Conservation (phyloP, 2,329 filamentous ascomycete genomes). For the Penicillium sp. region DNA sequence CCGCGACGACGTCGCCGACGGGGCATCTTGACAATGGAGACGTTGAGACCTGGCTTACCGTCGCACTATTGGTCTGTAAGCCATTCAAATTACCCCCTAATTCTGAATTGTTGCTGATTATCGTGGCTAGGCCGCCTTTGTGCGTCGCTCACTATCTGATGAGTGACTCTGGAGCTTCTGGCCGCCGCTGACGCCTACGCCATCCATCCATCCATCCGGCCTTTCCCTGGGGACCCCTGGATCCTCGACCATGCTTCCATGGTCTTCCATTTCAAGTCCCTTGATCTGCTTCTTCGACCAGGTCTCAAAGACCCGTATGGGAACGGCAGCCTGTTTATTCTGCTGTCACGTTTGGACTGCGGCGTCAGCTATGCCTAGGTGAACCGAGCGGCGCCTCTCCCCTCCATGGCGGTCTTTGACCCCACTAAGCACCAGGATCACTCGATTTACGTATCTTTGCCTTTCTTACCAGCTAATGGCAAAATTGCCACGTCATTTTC, state of each 20-base stretch:
- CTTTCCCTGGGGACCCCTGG: not conserved
- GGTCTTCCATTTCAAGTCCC: not conserved
- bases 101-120: not conserved
- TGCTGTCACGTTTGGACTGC: not conserved
- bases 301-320: not conserved
- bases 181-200: not conserved
- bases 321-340: not conserved
- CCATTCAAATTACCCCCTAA: not conserved
- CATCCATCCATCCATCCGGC: not conserved
- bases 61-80: slow-evolving; percentile 1
- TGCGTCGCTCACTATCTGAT: not conserved
- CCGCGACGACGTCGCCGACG: slow-evolving; percentile 8
- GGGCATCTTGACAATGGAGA: slow-evolving; percentile 1
- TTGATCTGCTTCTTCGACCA: not conserved
- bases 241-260: not conserved
- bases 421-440: not conserved
- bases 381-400: not conserved
- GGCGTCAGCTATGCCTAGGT: not conserved
- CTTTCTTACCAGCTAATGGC: slow-evolving; percentile 11
- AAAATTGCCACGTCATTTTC: slow-evolving; percentile 10
- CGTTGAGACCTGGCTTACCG: not conserved
- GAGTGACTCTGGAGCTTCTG: not conserved
- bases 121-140: not conserved
- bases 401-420: slow-evolving; percentile 5
- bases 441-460: slow-evolving; percentile 4